phyloP scores from a whole-genome alignment of 73 alveolate species.

The Stentor coeruleus region DNA sequence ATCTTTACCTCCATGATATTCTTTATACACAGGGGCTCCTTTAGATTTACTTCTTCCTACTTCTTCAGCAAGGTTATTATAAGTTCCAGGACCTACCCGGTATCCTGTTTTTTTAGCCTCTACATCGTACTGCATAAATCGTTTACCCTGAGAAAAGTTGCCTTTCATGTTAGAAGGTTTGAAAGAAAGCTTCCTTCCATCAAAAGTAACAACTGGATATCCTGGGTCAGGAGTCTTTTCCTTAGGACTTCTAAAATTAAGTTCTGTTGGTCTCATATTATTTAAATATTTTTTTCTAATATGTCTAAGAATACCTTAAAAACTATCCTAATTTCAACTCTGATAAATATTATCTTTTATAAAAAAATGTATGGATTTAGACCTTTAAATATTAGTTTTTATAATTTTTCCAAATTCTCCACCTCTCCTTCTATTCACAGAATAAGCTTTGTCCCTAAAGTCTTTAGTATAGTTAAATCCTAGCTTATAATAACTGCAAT shows the following conservation, averaged over 20 bases:
- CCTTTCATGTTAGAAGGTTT: neutral
- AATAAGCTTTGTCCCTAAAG: too few species aligned
- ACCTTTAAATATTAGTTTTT: too few species aligned
- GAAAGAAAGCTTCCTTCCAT: slow-evolving; percentile 25
- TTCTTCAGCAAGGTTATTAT: neutral
- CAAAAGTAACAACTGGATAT: slow-evolving; percentile 32
- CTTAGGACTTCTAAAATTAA: slow-evolving; percentile 53
- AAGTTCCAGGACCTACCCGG: slow-evolving; percentile 30
- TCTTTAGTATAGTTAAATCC: too few species aligned
- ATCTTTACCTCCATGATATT: slow-evolving; percentile 17
- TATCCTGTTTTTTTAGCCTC: slow-evolving; percentile 16
- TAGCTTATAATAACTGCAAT: too few species aligned
- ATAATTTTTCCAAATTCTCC: too few species aligned
- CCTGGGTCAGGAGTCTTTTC: slow-evolving; percentile 59
- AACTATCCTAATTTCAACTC: too few species aligned
- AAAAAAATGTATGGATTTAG: too few species aligned
- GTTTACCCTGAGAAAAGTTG: neutral
- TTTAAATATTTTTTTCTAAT: too few species aligned
- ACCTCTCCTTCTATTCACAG: too few species aligned
- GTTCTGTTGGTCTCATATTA: slow-evolving; percentile 62
- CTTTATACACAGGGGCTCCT: slow-evolving; percentile 13
- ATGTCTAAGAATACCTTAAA: too few species aligned
- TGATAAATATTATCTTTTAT: too few species aligned
- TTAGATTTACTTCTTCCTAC: neutral
- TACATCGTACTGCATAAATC: slow-evolving; percentile 24